phyloP scores from a whole-genome alignment of 2,329 filamentous ascomycete species.

The Fusarium sp. region DNA sequence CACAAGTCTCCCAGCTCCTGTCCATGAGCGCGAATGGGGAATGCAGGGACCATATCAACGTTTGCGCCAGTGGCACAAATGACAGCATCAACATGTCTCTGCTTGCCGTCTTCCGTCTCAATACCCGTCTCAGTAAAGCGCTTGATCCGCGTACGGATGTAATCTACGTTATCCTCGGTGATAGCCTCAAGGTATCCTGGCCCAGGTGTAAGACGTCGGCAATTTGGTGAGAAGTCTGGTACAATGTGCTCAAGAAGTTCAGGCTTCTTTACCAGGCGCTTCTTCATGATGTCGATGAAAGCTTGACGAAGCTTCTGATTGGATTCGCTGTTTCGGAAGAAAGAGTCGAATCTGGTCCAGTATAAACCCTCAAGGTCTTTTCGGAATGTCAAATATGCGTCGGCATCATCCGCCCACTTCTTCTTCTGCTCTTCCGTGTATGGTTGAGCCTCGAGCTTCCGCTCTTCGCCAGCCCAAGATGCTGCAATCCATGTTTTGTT shows the following conservation, averaged over 20 bases:
- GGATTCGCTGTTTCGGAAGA: slow-evolving; percentile 65
- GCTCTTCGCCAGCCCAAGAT: slow-evolving; percentile 68
- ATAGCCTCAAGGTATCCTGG: slow-evolving; percentile 77
- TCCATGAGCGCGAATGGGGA: slow-evolving; percentile 68
- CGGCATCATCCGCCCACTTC: slow-evolving; percentile 67
- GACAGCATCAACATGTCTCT: slow-evolving; percentile 71
- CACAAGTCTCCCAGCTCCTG: slow-evolving; percentile 68
- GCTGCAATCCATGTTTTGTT: slow-evolving; percentile 76
- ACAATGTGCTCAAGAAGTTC: slow-evolving; percentile 67
- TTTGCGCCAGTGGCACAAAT: slow-evolving; percentile 78
- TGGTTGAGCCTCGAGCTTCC: slow-evolving; percentile 67
- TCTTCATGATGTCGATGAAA: slow-evolving; percentile 63
- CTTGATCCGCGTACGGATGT: slow-evolving; percentile 68
- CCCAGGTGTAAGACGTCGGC: slow-evolving; percentile 73
- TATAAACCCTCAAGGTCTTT: slow-evolving; percentile 71
- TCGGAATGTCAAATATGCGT: slow-evolving; percentile 70
- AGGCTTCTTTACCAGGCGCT: slow-evolving; percentile 65
- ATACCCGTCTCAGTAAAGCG: slow-evolving; percentile 71
- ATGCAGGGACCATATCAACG: slow-evolving; percentile 68
- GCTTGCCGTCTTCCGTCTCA: slow-evolving; percentile 67
- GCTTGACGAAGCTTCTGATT: slow-evolving; percentile 62
- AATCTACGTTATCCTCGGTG: slow-evolving; percentile 70
- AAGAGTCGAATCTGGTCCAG: slow-evolving; percentile 67
- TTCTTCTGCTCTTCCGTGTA: slow-evolving; percentile 68
- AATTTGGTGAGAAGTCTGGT: slow-evolving; percentile 74